Evolutionary conservation across 768 basidiomycete genomes (phyloP).

Genomic region (Arthromyces matolae): DNA sequence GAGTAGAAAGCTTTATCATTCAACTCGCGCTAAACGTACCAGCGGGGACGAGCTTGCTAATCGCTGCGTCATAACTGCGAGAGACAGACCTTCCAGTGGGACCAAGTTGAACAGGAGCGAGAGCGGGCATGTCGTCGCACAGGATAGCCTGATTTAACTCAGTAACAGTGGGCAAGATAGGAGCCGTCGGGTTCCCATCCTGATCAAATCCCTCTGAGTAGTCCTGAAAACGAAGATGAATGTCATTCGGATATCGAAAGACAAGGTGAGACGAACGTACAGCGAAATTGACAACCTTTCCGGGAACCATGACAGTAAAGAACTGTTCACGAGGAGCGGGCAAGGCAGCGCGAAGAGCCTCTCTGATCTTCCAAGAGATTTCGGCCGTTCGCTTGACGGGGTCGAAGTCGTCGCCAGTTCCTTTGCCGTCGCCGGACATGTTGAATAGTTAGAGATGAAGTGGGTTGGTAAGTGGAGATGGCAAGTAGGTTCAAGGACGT

Average conservation of each 20-base stretch:
- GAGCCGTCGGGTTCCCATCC: not conserved
- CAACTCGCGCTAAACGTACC: not conserved
- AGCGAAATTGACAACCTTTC: conserved; percentile 6
- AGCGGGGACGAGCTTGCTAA: conserved; percentile 5
- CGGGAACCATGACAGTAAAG: conserved; percentile 9
- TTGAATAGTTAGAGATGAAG: not conserved
- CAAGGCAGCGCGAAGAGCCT: not conserved
- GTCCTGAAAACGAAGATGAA: not conserved
- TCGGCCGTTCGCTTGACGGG: conserved; percentile 1
- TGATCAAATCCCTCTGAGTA: conserved; percentile 6
- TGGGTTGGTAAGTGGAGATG: no score
- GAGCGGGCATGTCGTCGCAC: conserved; percentile 7
- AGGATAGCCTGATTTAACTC: conserved; percentile 10
- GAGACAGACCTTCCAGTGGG: conserved; percentile 8
- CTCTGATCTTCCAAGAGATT: conserved; percentile 1
- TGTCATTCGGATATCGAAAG: no score
- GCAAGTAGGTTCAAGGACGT: no score
- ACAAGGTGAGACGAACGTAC: not conserved
- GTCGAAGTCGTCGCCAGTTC: not conserved
- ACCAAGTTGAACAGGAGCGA: conserved; percentile 2
- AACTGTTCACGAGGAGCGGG: conserved; percentile 7
- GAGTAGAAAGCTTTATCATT: not conserved
- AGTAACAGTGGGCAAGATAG: not conserved
- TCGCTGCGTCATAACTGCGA: conserved; percentile 8
- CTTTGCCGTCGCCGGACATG: not conserved